Evolutionary conservation across 169 alveolate genomes (phyloP).

Genomic region (Plasmodium relictum): DNA sequence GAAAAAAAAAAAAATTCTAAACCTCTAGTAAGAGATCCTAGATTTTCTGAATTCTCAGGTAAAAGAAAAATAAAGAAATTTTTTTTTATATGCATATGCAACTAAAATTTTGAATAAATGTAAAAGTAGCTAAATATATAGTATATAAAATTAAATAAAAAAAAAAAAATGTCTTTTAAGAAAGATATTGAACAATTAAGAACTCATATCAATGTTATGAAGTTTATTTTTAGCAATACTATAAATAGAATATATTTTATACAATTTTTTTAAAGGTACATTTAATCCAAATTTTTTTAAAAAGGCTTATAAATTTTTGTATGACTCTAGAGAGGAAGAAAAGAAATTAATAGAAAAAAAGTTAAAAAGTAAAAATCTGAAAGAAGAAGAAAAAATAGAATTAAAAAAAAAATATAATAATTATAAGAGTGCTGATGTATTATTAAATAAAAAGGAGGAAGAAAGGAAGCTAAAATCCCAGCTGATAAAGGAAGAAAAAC

Average conservation of each 20-base stretch:
- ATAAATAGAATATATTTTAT: background rate
- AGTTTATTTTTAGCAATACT: background rate
- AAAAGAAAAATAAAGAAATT: background rate
- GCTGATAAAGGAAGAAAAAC: constrained; percentile 34
- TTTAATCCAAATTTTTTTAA: constrained; percentile 54
- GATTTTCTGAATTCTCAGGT: constrained; percentile 67
- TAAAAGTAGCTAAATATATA: background rate
- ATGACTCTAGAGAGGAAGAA: constrained; percentile 53
- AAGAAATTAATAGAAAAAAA: constrained; percentile 33
- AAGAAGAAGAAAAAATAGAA: constrained; percentile 28
- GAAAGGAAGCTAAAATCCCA: constrained; percentile 53
- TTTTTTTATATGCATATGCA: background rate
- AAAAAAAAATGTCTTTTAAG: too few relatives aligned
- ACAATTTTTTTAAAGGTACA: constrained; percentile 11
- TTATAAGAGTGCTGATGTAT: constrained; percentile 29
- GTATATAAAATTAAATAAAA: background rate
- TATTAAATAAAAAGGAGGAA: constrained; percentile 49
- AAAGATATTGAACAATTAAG: too few relatives aligned
- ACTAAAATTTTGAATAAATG: background rate
- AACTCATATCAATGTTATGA: too few relatives aligned
- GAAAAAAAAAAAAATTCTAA: constrained; percentile 44
- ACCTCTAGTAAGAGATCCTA: constrained; percentile 52
- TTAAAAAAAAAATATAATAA: constrained; percentile 37
- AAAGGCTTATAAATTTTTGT: constrained; percentile 57
- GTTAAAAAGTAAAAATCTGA: constrained; percentile 44